These are phyloP conservation scores for Astrothelium macrocarpum DNA, from an alignment of 495 filamentous ascomycete genomes.

Conservation along the genomic window DNA sequence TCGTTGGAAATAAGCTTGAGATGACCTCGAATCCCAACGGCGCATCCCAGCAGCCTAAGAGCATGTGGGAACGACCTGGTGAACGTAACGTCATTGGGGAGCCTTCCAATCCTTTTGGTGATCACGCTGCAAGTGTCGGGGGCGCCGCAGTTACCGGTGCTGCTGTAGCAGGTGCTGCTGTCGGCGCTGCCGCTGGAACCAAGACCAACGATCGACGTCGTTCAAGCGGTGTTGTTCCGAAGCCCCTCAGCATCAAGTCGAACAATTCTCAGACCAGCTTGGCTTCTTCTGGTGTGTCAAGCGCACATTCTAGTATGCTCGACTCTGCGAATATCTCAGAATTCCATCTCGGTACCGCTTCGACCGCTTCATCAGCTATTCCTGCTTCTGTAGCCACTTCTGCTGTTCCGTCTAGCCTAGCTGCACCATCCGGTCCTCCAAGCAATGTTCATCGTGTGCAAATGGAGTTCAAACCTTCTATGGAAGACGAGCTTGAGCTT, in stretches of 20 bases:
- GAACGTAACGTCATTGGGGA: constrained; percentile 34
- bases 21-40: constrained; percentile 29
- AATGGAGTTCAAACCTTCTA: constrained; percentile 85
- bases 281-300: neutral
- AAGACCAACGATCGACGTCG: constrained; percentile 2
- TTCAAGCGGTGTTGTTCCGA: constrained; percentile 11
- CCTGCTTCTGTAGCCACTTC: constrained; percentile 40
- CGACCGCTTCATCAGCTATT: constrained; percentile 45
- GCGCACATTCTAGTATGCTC: neutral
- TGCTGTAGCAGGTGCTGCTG: constrained; percentile 35
- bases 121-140: constrained; percentile 35
- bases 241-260: constrained; percentile 26
- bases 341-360: constrained; percentile 12
- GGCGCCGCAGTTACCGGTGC: constrained; percentile 29
- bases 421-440: constrained; percentile 20
- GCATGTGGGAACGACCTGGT: constrained; percentile 41
- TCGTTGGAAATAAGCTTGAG: constrained; percentile 33
- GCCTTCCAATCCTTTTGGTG: constrained; percentile 44
- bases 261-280: constrained; percentile 18
- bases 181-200: constrained; percentile 16
- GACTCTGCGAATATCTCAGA: constrained; percentile 10
- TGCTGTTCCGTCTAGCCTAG: constrained; percentile 35
- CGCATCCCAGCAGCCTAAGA: constrained; percentile 27
- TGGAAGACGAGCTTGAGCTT: constrained; percentile 83
- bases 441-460: constrained; percentile 69